phyloP scores from a whole-genome alignment of 352 stramenopile genomes.

The Pythium plurisporium region DNA sequence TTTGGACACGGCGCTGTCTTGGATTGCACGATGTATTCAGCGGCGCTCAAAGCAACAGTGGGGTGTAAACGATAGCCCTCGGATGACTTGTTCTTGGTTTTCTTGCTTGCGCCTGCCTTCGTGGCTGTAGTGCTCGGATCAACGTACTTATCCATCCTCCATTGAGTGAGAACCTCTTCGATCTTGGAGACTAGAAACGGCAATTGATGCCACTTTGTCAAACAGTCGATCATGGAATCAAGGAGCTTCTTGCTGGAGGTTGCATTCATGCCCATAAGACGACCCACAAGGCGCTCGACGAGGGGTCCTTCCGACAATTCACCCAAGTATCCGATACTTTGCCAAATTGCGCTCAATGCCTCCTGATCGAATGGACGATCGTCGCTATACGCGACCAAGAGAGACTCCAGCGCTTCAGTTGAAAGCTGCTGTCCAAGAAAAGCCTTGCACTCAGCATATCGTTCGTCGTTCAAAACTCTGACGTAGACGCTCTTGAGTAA shows the following conservation, averaged over 20 bases:
- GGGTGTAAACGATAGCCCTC: constrained; percentile 39
- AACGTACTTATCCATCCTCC: constrained; percentile 45
- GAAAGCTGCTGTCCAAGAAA: constrained; percentile 71
- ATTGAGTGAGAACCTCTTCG: constrained; percentile 51
- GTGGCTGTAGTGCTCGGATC: not conserved
- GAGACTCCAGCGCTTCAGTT: constrained; percentile 49
- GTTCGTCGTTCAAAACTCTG: constrained; percentile 64
- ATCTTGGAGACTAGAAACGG: constrained; percentile 60
- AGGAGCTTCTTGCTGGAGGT: constrained; percentile 67
- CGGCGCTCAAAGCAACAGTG: constrained; percentile 52
- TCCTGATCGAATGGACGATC: constrained; percentile 59
- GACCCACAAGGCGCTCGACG: constrained; percentile 53
- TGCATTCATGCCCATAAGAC: constrained; percentile 71
- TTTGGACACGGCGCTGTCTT: constrained; percentile 42
- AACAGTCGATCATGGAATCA: constrained; percentile 76
- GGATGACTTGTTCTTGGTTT: constrained; percentile 21
- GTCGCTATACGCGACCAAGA: constrained; percentile 63
- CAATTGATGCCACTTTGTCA: constrained; percentile 72
- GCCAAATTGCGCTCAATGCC: constrained; percentile 68
- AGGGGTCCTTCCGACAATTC: constrained; percentile 55
- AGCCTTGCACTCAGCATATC: constrained; percentile 68
- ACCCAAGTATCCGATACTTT: constrained; percentile 63
- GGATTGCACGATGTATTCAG: constrained; percentile 63
- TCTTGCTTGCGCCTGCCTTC: constrained; percentile 30
- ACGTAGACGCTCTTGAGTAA: constrained; percentile 67